Percentiles rank a stretch among this genome's conserved stretches.
These are phyloP conservation scores for Lumnitzera littorea DNA, from an alignment of 345 rosid genomes.

Conservation along the genomic window DNA sequence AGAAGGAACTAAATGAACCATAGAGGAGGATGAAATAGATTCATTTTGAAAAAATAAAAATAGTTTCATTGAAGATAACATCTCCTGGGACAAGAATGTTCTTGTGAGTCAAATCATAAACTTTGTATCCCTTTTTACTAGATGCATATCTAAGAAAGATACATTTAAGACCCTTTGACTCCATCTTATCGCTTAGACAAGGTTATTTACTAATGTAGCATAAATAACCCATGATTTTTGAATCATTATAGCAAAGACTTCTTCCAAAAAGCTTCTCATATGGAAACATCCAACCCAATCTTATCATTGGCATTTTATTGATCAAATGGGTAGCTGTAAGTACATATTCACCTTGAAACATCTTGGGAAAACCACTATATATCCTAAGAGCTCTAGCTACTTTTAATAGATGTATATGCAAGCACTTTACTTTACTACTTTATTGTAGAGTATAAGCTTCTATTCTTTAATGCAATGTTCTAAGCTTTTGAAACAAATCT, in stretches of 20 bases:
- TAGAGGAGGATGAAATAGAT: too few relatives aligned
- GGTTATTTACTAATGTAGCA: not conserved
- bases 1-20: too few relatives aligned
- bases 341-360: not conserved
- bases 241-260: not conserved
- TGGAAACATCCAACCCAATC: not conserved
- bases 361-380: not conserved
- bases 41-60: not conserved
- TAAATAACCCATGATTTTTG: not conserved
- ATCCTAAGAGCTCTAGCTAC: not conserved
- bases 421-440: too few relatives aligned
- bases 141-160: not conserved
- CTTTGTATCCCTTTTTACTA: not conserved
- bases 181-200: not conserved
- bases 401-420: not conserved
- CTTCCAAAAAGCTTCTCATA: not conserved
- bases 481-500: too few relatives aligned
- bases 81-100: not conserved
- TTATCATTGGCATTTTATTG: not conserved
- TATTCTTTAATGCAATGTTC: too few relatives aligned
- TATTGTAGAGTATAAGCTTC: too few relatives aligned
- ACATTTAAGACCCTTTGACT: not conserved
- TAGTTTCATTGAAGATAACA: not conserved
- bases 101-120: not conserved
- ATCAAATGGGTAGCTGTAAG: not conserved